phyloP scores from a whole-genome alignment of 179 eudicot genomes.

The Heliamphora ciliata region DNA sequence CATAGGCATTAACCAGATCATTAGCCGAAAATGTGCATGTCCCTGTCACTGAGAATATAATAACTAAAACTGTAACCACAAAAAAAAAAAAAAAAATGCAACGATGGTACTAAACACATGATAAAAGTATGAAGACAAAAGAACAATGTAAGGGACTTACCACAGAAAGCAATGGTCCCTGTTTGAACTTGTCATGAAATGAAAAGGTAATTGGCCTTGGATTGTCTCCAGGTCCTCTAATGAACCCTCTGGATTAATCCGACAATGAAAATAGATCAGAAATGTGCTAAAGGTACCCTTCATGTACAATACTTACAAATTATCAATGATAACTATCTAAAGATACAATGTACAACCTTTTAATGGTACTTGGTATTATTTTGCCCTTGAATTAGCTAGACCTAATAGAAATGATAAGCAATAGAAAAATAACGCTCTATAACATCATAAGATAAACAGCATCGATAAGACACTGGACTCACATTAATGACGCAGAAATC shows the following conservation, averaged over 20 bases:
- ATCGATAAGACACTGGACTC: constrained; percentile 26
- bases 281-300: neutral
- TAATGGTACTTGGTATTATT: neutral
- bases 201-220: constrained; percentile 72
- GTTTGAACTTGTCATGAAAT: constrained; percentile 80
- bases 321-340: neutral
- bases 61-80: neutral
- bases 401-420: neutral
- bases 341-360: neutral
- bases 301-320: neutral
- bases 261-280: neutral
- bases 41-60: neutral
- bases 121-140: neutral
- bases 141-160: constrained; percentile 32
- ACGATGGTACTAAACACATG: neutral
- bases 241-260: constrained; percentile 65
- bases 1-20: neutral
- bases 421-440: neutral
- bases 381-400: neutral
- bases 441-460: neutral
- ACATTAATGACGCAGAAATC: constrained; percentile 79
- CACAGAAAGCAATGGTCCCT: constrained; percentile 92
- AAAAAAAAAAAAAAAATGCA: neutral
- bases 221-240: constrained; percentile 89
- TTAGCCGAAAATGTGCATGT: neutral